These are phyloP conservation scores for Enterocytospora artemiae DNA, from an alignment of 371 early-diverging fungal species.

Conservation along the genomic window DNA sequence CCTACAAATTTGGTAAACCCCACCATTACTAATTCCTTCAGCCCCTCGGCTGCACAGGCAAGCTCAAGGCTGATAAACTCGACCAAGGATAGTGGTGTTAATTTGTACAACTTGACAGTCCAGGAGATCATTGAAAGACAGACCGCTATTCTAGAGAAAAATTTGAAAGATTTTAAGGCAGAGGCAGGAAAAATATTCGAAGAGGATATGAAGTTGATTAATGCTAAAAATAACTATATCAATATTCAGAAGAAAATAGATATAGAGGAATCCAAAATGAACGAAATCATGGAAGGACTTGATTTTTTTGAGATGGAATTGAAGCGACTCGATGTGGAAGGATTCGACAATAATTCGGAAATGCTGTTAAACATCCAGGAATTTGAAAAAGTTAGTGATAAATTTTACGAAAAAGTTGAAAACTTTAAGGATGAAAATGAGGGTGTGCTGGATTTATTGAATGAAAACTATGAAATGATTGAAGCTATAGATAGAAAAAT, in stretches of 20 bases:
- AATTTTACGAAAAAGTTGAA: conserved; percentile 38
- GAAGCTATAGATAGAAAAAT: conserved; percentile 40
- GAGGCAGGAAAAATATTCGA: conserved; percentile 44
- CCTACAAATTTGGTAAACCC: too few relatives aligned
- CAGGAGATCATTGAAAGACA: conserved; percentile 45
- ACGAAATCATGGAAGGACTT: conserved; percentile 39
- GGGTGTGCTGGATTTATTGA: conserved; percentile 48
- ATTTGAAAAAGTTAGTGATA: conserved; percentile 45
- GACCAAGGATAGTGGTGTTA: conserved; percentile 23
- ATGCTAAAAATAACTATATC: conserved; percentile 40
- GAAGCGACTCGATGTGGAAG: background rate
- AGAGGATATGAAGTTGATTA: conserved; percentile 45
- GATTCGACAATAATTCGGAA: background rate
- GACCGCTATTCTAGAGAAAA: conserved; percentile 40
- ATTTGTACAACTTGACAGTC: conserved; percentile 35
- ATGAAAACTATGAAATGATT: conserved; percentile 48
- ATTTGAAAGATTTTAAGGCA: conserved; percentile 40
- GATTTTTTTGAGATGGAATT: conserved; percentile 42
- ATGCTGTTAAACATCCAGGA: conserved; percentile 30
- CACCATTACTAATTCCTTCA: too few relatives aligned
- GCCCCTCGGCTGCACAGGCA: background rate
- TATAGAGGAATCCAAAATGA: conserved; percentile 30
- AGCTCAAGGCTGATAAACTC: conserved; percentile 11
- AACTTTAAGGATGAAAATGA: conserved; percentile 46
- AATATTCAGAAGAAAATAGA: conserved; percentile 25